These are phyloP conservation scores for Oropetium thomaeum DNA, from an alignment of 176 grass and related monocot species.

Conservation along the genomic window DNA sequence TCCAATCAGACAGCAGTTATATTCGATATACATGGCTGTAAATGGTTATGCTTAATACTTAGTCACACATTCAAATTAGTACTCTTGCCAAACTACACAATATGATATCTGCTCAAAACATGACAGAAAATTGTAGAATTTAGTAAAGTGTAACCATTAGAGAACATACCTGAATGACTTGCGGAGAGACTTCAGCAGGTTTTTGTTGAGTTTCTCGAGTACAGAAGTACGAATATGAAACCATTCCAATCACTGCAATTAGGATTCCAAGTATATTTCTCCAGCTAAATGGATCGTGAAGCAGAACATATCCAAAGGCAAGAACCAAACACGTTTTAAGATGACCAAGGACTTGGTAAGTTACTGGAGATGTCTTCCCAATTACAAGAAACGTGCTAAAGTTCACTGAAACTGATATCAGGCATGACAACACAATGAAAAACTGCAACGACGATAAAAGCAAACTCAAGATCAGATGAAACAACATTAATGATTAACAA, in stretches of 20 bases:
- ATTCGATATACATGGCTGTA: background rate
- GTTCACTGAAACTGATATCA: conserved; percentile 97
- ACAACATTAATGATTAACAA: conserved; percentile 6
- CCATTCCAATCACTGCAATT: conserved; percentile 90
- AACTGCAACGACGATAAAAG: conserved; percentile 56
- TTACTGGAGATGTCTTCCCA: conserved; percentile 95
- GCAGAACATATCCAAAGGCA: conserved; percentile 89
- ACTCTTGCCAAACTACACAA: background rate
- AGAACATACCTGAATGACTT: conserved; percentile 68
- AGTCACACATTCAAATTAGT: background rate
- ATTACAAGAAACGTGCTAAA: conserved; percentile 98
- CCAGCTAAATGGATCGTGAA: conserved; percentile 97
- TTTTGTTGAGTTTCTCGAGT: conserved; percentile 64
- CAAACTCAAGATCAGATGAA: conserved; percentile 32
- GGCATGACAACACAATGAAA: conserved; percentile 92
- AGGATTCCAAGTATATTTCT: conserved; percentile 95
- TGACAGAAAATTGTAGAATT: conserved; percentile 1
- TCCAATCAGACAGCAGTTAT: background rate
- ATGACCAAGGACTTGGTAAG: conserved; percentile 97
- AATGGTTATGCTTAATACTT: background rate
- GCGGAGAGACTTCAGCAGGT: conserved; percentile 61
- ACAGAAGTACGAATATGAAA: conserved; percentile 88
- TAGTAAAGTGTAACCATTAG: background rate
- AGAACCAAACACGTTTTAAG: conserved; percentile 97
- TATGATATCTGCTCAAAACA: background rate